Percentiles rank a stretch among this genome's conserved stretches.
Evolutionary conservation across 805 yeast genomes (phyloP).

Genomic region (Yarrowia sp.): DNA sequence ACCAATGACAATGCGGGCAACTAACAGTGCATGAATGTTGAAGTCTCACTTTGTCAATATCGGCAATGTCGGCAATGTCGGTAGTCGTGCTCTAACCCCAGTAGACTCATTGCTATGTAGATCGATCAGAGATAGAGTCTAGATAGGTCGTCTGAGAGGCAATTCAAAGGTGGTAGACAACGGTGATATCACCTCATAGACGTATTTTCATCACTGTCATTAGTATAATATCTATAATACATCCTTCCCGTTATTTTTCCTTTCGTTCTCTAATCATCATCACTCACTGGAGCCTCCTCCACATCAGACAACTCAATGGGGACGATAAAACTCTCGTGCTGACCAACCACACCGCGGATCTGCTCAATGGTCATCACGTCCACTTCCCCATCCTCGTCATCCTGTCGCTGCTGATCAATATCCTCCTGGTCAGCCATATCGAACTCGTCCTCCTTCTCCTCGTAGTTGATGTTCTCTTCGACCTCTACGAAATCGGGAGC

Average conservation of each 20-base stretch:
- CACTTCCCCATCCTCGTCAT: constrained; percentile 61
- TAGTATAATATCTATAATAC: too few species aligned
- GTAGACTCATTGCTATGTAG: neutral
- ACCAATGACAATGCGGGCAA: too few species aligned
- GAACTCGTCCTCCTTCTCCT: constrained; percentile 88
- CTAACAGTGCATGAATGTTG: too few species aligned
- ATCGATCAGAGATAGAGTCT: neutral
- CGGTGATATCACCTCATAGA: too few species aligned
- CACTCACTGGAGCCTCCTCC: constrained; percentile 32
- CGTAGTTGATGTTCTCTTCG: constrained; percentile 84
- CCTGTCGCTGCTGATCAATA: constrained; percentile 56
- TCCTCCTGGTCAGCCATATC: constrained; percentile 69
- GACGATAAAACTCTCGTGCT: constrained; percentile 53
- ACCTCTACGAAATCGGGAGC: constrained; percentile 96
- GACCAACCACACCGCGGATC: constrained; percentile 51
- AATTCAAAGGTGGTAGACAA: too few species aligned
- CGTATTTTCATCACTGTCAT: too few species aligned
- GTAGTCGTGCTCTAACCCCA: too few species aligned
- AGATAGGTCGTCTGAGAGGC: too few species aligned
- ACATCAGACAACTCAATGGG: constrained; percentile 44
- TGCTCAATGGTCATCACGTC: constrained; percentile 59
- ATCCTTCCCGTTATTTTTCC: neutral
- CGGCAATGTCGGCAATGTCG: too few species aligned
- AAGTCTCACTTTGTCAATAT: too few species aligned
- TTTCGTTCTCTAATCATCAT: constrained; percentile 38